Base-by-base conservation (phyloP, 2,329 filamentous ascomycete genomes). In the Trichoderma lentiforme region DNA sequence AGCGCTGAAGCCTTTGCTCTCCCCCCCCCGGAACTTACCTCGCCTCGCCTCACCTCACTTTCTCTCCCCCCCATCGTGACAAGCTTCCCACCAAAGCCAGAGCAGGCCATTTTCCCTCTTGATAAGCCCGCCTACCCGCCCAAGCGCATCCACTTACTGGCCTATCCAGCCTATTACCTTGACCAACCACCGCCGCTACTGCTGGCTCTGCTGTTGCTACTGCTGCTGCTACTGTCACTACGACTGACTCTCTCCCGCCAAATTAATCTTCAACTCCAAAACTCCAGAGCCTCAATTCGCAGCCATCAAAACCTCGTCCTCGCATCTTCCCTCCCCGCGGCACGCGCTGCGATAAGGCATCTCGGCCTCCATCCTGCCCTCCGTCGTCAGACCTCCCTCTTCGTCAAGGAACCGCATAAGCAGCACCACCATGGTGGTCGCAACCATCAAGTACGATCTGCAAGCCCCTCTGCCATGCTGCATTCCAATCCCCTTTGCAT, bases 401-500 rank as follows among this genome's bases (percentile, higher is more conserved):
- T 81, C 79, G 71, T 75, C 73, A 74, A 80, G 81, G 80, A 82
- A 82, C 80, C 75, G 75, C 77, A 77, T 76, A 78, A 57, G 77
- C 80, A 77, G 77, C 78, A 82, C 79, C 82, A 87, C 84, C 81
- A 87, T 89, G 84, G 87, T 89, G 78, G 87, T 89, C 82, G 87
- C 87, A 84, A 90, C 88, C 78, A 90, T 90, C 83, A 90, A 90
- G 88, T 90, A 83, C 80, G 88, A 81, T 74, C 73, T 73, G 62
- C 71, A 73, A 70, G 67, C 73, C 72, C 62, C 60, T 67, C 74
- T 71, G 51, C 68, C 69, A 57, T 73, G 73, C 69, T 74, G 53
- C 67, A 67, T 72, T 70, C 72, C 53, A 65, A 30, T 60, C 26
- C 24, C 64, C 24, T 67, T 63, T 68, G 66, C 66, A 15, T 66